A percentile compares a stretch with the other conserved stretches of the same genome.
Evolutionary conservation across 2,329 filamentous ascomycete genomes (phyloP).

Genomic region (Laburnicola sp.): DNA sequence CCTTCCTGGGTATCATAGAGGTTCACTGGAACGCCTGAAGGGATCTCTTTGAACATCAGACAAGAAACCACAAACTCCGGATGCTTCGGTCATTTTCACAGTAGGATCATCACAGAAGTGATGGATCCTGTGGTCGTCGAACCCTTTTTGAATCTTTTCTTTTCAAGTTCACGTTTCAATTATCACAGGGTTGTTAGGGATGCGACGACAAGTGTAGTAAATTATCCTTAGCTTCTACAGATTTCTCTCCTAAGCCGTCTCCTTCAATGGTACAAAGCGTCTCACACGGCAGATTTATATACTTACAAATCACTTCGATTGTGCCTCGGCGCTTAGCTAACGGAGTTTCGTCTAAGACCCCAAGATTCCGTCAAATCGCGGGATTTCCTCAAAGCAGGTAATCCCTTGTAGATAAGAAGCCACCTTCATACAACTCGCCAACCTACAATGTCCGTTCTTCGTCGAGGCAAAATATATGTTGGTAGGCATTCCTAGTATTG

Average conservation of each 20-base stretch:
- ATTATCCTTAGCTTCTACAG: not conserved
- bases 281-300: not conserved
- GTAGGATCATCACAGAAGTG: not conserved
- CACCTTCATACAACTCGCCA: not conserved
- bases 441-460: not conserved
- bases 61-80: not conserved
- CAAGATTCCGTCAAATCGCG: not conserved
- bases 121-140: not conserved
- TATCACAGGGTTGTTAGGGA: not conserved
- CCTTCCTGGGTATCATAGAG: constrained; percentile 15
- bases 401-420: not conserved
- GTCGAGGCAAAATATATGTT: not conserved
- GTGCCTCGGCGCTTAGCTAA: not conserved
- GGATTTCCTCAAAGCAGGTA: not conserved
- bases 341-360: not conserved
- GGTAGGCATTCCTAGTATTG: not conserved
- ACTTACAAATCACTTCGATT: not conserved
- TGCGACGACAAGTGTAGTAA: constrained; percentile 1
- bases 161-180: not conserved
- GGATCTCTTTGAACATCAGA: not conserved
- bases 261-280: not conserved
- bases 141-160: not conserved
- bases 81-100: not conserved
- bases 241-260: not conserved
- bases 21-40: constrained; percentile 15